These are phyloP conservation scores for Coemansia sp. DNA, from an alignment of 192 early-diverging fungal genomes.

Conservation along the genomic window DNA sequence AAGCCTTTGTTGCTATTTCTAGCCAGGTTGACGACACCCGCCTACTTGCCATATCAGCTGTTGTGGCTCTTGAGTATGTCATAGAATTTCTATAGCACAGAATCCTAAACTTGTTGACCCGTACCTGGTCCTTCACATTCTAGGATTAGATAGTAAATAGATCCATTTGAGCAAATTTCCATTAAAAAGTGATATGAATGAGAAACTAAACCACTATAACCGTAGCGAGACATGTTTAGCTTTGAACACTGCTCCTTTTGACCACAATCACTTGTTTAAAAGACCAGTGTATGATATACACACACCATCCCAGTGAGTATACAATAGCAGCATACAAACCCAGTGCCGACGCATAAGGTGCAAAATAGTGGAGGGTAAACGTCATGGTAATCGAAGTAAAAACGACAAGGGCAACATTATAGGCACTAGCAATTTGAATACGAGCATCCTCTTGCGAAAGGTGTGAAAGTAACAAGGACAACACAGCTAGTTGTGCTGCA, in stretches of 20 bases:
- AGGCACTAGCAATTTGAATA: neutral
- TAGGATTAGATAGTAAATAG: too few species aligned
- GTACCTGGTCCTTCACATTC: too few species aligned
- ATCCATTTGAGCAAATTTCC: neutral
- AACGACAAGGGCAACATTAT: neutral
- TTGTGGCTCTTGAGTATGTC: too few species aligned
- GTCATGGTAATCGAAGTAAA: neutral
- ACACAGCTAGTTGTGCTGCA: neutral
- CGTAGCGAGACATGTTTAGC: neutral
- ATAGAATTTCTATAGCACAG: too few species aligned
- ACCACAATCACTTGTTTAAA: neutral
- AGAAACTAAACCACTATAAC: neutral
- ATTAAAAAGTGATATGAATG: neutral
- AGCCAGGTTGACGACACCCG: too few species aligned
- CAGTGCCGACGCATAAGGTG: neutral
- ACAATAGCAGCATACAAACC: conserved; percentile 1
- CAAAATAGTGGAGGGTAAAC: neutral
- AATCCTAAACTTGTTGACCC: too few species aligned
- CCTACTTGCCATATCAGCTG: too few species aligned
- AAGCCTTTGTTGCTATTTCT: too few species aligned
- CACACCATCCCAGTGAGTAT: neutral
- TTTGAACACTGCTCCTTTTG: neutral
- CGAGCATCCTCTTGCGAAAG: neutral
- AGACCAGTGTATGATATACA: neutral
- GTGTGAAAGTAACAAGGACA: neutral